Evolutionary conservation across 1,139 yeast species (phyloP).

Genomic region (Hanseniaspora sp.): DNA sequence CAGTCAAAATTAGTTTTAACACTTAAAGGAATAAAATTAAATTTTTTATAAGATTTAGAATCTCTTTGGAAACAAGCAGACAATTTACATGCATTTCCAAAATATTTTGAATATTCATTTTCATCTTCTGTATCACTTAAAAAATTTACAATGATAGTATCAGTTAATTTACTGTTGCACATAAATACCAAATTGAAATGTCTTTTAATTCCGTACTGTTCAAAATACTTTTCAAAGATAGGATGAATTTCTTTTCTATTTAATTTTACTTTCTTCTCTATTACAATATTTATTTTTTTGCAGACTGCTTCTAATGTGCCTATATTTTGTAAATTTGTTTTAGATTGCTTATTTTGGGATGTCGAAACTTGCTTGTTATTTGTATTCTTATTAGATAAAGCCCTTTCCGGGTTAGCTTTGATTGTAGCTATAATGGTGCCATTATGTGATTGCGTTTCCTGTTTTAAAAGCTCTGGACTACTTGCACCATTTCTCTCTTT

Average conservation of each 20-base stretch:
- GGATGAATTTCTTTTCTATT: background rate
- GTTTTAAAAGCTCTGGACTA: background rate
- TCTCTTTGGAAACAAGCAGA: conserved; percentile 3
- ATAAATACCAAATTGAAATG: background rate
- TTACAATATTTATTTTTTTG: background rate
- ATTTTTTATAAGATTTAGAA: background rate
- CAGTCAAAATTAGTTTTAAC: conserved; percentile 12
- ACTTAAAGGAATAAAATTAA: background rate
- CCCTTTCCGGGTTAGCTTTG: too few species aligned
- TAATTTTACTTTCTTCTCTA: background rate
- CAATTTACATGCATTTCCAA: conserved; percentile 7
- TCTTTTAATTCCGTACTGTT: background rate
- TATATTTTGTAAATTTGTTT: background rate
- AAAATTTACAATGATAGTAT: background rate
- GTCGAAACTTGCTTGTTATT: too few species aligned
- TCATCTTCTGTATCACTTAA: conserved; percentile 1
- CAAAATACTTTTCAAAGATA: background rate
- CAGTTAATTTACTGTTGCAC: background rate
- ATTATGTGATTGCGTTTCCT: too few species aligned
- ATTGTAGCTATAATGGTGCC: too few species aligned
- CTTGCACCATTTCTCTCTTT: background rate
- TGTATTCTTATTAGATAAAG: too few species aligned
- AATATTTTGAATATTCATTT: background rate
- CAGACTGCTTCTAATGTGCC: background rate
- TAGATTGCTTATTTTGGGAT: too few species aligned